Conservation (phyloP, 495 filamentous ascomycete genomes). For the Ramalina intermedia region DNA sequence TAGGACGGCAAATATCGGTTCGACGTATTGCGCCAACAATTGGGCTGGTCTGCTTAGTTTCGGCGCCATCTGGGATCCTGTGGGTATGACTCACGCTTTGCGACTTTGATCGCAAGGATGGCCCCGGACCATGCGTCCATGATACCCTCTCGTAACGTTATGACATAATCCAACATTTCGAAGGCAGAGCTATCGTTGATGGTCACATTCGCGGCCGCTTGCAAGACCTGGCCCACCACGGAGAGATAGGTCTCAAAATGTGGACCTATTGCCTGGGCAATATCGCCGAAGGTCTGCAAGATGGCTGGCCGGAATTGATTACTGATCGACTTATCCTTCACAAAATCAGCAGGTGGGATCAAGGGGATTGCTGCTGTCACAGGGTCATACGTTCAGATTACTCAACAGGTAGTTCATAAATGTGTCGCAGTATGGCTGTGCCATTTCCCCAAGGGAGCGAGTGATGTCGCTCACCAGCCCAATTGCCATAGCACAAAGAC, state of each 20-base stretch:
- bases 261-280: conserved; percentile 86
- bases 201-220: conserved; percentile 76
- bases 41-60: conserved; percentile 32
- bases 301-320: conserved; percentile 98
- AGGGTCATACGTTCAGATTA: conserved; percentile 58
- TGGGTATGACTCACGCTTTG: conserved; percentile 45
- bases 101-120: conserved; percentile 79
- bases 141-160: conserved; percentile 88
- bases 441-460: conserved; percentile 73
- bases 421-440: conserved; percentile 84
- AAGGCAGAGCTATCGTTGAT: conserved; percentile 54
- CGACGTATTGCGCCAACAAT: conserved; percentile 59
- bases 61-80: neutral
- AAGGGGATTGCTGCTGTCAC: neutral
- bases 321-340: conserved; percentile 37
- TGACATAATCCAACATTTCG: conserved; percentile 91
- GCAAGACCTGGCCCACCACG: conserved; percentile 82
- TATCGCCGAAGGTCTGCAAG: conserved; percentile 93
- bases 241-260: conserved; percentile 85
- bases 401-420: conserved; percentile 96
- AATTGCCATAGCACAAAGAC: conserved; percentile 91
- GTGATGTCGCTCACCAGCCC: conserved; percentile 92
- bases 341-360: neutral
- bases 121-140: conserved; percentile 99
- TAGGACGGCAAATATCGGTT: conserved; percentile 80